phyloP scores from a whole-genome alignment of 768 basidiomycete genomes.

The Suillus clintonianus region DNA sequence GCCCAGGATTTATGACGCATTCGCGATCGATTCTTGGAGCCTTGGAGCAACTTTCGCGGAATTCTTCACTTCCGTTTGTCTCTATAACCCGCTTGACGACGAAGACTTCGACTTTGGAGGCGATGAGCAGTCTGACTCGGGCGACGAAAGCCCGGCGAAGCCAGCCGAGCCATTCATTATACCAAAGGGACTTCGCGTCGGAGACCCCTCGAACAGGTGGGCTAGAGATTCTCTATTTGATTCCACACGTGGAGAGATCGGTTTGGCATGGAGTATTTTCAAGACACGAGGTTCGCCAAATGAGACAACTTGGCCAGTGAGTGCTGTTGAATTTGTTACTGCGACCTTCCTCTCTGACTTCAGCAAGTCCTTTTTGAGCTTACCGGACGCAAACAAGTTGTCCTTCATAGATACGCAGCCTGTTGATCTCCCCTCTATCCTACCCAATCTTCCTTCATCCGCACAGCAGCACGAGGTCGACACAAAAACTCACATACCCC shows the following conservation, averaged over 20 bases:
- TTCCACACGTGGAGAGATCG: constrained; percentile 74
- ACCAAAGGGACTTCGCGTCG: constrained; percentile 24
- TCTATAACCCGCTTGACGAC: constrained; percentile 38
- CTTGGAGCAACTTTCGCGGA: constrained; percentile 75
- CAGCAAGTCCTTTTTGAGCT: constrained; percentile 52
- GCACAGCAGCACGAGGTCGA: background rate
- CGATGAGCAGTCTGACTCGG: constrained; percentile 23
- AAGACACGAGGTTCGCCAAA: constrained; percentile 77
- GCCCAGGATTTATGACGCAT: constrained; percentile 64
- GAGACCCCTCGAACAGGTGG: constrained; percentile 36
- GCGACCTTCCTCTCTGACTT: background rate
- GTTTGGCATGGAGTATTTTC: constrained; percentile 90
- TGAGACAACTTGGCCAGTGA: constrained; percentile 74
- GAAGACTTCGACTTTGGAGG: constrained; percentile 28
- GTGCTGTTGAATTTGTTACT: constrained; percentile 27
- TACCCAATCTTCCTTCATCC: constrained; percentile 62
- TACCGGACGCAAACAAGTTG: constrained; percentile 68
- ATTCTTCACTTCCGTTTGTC: constrained; percentile 71
- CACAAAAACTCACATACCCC: constrained; percentile 15
- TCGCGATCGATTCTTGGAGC: constrained; percentile 82
- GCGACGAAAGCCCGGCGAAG: constrained; percentile 29
- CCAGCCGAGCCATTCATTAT: constrained; percentile 32
- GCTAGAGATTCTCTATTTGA: constrained; percentile 68
- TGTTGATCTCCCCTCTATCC: constrained; percentile 46
- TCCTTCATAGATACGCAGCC: constrained; percentile 57